These are phyloP conservation scores for Lentinus brumalis DNA, from an alignment of 768 basidiomycete genomes.

Conservation along the genomic window DNA sequence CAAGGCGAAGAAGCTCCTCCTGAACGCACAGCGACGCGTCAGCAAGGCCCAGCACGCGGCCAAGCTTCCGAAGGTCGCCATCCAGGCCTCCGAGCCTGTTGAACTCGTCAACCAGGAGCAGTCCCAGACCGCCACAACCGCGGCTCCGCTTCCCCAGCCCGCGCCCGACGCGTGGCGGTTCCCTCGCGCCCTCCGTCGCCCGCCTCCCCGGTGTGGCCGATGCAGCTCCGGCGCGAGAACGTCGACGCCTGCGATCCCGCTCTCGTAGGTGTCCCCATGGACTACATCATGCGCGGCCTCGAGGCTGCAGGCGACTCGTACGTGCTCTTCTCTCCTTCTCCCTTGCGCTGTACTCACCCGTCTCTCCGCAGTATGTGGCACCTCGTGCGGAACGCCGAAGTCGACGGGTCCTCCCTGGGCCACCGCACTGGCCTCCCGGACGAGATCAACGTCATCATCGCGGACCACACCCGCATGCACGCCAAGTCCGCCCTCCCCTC, in stretches of 20 bases:
- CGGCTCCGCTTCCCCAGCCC: background rate
- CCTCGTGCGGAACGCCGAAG: slow-evolving; percentile 3
- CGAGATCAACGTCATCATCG: slow-evolving; percentile 44
- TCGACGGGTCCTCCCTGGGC: slow-evolving; percentile 26
- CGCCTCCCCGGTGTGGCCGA: slow-evolving; percentile 41
- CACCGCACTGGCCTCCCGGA: slow-evolving; percentile 42
- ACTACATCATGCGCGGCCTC: slow-evolving; percentile 61
- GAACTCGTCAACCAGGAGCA: background rate
- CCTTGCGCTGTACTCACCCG: background rate
- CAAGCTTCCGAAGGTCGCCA: slow-evolving; percentile 8
- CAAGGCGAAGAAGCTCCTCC: slow-evolving; percentile 18
- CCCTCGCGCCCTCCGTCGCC: slow-evolving; percentile 70
- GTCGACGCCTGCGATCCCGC: slow-evolving; percentile 55
- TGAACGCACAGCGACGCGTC: slow-evolving; percentile 18
- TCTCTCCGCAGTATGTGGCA: slow-evolving; percentile 22
- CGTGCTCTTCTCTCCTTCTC: slow-evolving; percentile 21
- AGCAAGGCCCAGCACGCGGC: slow-evolving; percentile 8
- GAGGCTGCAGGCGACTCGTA: slow-evolving; percentile 47
- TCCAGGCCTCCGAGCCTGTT: background rate
- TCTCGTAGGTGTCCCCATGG: slow-evolving; percentile 53
- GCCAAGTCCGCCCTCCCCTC: slow-evolving; percentile 25
- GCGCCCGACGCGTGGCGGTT: slow-evolving; percentile 51
- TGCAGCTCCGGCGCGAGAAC: slow-evolving; percentile 56
- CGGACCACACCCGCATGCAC: slow-evolving; percentile 12
- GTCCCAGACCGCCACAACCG: slow-evolving; percentile 18